Evolutionary conservation across 495 filamentous ascomycete genomes (phyloP), one percentile per base, ranked within the genome.

Genomic region (Parachaetomium inaequale): DNA sequence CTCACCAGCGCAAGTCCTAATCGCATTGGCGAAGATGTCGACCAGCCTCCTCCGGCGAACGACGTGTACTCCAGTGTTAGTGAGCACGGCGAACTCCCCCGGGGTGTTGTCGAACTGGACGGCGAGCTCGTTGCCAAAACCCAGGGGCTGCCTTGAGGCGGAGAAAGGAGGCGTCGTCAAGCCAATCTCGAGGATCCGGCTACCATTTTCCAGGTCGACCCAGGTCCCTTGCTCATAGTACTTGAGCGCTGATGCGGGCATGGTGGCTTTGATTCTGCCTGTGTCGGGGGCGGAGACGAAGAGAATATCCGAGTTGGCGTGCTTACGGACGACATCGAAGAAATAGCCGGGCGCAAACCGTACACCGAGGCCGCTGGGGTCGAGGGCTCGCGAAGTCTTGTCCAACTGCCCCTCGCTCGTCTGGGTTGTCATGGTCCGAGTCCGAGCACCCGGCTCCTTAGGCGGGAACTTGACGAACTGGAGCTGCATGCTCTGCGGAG

Each of bases 401-500:
- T 84, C 81, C 6, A 75, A 64, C 4, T 70, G 26, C 7, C 72
- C 66, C n/a, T 72, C 71, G 10, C 61, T 62, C 7, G 63, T n/a
- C n/a, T 56, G 65, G 57, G 65, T 62, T 19, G 15, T 34, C 34
- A 45, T 6, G 14, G 23, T 32, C 19, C 62, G 28, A 23, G 42
- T 6, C 23, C 70, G 68, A 14, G n/a, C 15, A 3, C 55, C 63
- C 58, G 23, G 54, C 46, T 78, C 71, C 26, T 66, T 64, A 0
- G 94, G 93, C 10, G 94, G 95, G 58, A 96, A 96, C 67, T 93
- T 95, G 71, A 98, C 87, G 67, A 93, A 92, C 64, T 95, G 90
- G 23, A 97, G 86, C 71, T 96, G 93, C 92, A 99, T 97, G 76
- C 91, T 97, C 53, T 88, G 93, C 4, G 95, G 93, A 0, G 92